Evolutionary conservation across 2,329 filamentous ascomycete species (phyloP), one percentile per base, ranked within the genome.

Genomic region (Ophiostoma sp.): DNA sequence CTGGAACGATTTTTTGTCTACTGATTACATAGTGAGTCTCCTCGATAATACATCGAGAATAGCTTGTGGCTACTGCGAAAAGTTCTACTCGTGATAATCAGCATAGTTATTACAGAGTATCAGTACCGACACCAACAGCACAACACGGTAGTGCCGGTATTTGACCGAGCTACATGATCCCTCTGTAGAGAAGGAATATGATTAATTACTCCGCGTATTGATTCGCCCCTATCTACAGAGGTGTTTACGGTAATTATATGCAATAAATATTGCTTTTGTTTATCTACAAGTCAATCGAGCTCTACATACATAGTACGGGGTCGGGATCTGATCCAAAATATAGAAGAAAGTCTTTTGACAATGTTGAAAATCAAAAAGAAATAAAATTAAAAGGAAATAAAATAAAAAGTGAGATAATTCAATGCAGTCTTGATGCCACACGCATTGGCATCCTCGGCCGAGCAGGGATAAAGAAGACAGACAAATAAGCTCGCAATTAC

Each of bases 91-190:
- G 52, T 57, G 52, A 57, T 57, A 33, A 27, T 57, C 17, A 31
- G 27, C 27, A 33, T 7, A 33, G 13, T 31, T 31, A 31, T 31
- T 27, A 57, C 6, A 27, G 10, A 57, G 52, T 20, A 60, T 60
- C 27, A 13, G 27, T n/a, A 20, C 20, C 57, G 27, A 62, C 52
- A 27, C 10, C 52, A 31, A 27, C 52, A 57, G 27, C 4, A 3
- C n/a, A 57, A 27, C n/a, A 57, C 27, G 23, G 23, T 62, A 62
- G 57, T 62, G 57, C 57, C 57, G 57, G 57, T 62, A 35, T 62
- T 31, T 33, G 57, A 27, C 57, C 57, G 27, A 62, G 27, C 27
- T 23, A 57, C 3, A 57, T 27, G 52, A 5, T 27, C 52, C 52
- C 8, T 39, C 36, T 39, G 36, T 39, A 39, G 13, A 48, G 44